phyloP scores from a whole-genome alignment of 345 rosid genomes.

The Adansonia digitata region DNA sequence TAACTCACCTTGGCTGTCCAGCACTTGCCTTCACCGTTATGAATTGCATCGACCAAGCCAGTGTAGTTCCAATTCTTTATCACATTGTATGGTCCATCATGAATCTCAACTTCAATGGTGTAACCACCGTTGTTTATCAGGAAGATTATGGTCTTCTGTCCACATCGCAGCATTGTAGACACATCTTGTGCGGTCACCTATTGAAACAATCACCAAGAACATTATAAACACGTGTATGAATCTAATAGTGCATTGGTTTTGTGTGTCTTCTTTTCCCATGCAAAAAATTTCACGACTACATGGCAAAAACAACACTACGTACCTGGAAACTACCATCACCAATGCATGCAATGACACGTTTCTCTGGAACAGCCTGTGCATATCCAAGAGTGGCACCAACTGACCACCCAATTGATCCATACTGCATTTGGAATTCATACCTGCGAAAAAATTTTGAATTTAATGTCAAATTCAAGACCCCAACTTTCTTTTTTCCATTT shows the following conservation, averaged over 20 bases:
- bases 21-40: slow-evolving; percentile 70
- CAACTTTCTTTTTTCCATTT: no score
- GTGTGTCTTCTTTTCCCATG: neutral
- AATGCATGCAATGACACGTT: slow-evolving; percentile 72
- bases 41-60: slow-evolving; percentile 60
- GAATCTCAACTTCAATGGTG: slow-evolving; percentile 82
- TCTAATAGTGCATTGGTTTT: neutral
- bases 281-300: neutral
- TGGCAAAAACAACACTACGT: neutral
- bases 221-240: neutral
- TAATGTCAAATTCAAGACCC: neutral
- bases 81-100: slow-evolving; percentile 82
- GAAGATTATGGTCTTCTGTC: slow-evolving; percentile 66
- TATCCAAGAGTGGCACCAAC: slow-evolving; percentile 83
- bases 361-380: slow-evolving; percentile 68
- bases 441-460: slow-evolving; percentile 24
- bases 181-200: slow-evolving; percentile 81
- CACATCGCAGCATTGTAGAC: slow-evolving; percentile 62
- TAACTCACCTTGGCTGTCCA: slow-evolving; percentile 66
- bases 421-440: slow-evolving; percentile 88
- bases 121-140: slow-evolving; percentile 79
- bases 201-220: neutral
- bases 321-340: slow-evolving; percentile 94
- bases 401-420: slow-evolving; percentile 89
- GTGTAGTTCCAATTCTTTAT: slow-evolving; percentile 90